Evolutionary conservation across 2,329 filamentous ascomycete species (phyloP).

Genomic region (Polytolypa hystricis): DNA sequence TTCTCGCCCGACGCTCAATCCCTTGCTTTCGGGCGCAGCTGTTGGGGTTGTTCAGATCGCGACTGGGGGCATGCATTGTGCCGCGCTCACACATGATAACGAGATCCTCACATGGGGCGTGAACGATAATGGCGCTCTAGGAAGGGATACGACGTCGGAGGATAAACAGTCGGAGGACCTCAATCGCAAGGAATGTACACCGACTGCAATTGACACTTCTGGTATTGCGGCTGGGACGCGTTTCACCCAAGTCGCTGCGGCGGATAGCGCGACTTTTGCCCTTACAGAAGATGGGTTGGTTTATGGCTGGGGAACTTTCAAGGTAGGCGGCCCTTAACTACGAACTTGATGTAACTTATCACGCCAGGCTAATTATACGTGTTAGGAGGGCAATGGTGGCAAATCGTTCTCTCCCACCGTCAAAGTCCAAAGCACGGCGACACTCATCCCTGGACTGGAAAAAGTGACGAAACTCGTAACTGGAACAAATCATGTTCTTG

Average conservation of each 20-base stretch:
- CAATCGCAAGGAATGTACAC: slow-evolving; percentile 45
- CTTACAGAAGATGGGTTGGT: slow-evolving; percentile 48
- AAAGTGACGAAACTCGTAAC: slow-evolving; percentile 43
- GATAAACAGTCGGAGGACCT: slow-evolving; percentile 39
- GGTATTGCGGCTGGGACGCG: slow-evolving; percentile 42
- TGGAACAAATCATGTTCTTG: slow-evolving; percentile 46
- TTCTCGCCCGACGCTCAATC: background rate
- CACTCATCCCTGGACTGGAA: slow-evolving; percentile 40
- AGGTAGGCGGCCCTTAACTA: no score
- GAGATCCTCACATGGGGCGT: slow-evolving; percentile 78
- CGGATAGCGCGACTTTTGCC: slow-evolving; percentile 48
- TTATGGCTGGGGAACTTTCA: slow-evolving; percentile 53
- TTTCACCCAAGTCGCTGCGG: slow-evolving; percentile 47
- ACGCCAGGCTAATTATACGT: no score
- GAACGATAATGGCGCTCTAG: slow-evolving; percentile 71
- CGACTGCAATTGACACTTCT: slow-evolving; percentile 37
- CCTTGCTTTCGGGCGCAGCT: slow-evolving; percentile 48
- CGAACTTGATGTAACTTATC: no score
- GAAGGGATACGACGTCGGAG: slow-evolving; percentile 54
- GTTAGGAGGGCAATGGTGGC: background rate
- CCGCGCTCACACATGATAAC: slow-evolving; percentile 67
- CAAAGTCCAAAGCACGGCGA: slow-evolving; percentile 17
- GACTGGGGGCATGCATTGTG: slow-evolving; percentile 70
- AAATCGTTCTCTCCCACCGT: background rate
- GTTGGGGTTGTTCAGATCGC: slow-evolving; percentile 67